Base-by-base conservation (phyloP, 1,139 yeast genomes). In the Geotrichum restrictum region DNA sequence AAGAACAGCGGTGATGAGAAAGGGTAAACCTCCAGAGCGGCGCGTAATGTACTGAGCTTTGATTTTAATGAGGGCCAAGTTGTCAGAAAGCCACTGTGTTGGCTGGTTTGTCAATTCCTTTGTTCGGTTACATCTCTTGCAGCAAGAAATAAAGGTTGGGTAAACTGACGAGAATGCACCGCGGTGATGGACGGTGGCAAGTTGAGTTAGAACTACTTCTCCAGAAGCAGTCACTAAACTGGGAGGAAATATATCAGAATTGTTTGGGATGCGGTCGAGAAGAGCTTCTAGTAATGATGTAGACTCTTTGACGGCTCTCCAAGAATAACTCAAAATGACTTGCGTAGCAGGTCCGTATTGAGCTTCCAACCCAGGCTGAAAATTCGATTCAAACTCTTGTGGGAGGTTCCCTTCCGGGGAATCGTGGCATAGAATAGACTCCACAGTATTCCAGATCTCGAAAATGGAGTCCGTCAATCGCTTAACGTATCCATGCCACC, bases 21-120 rank as follows among this genome's bases (percentile, higher is more conserved):
- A 84, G 1, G 98, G 98, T 21, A 93, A 68, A 0, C 98, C 97
- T 1, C 96, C 98, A 1, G 98, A 89, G 60, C 98, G 74, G 66
- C 98, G 77, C 0, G 95, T 86, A 50, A 91, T 84, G 50, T 77
- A 75, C 60, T 87, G 91, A 0, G 84, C 74, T 60, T 79, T 81
- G 1, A 74, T 71, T 57, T 77, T 77, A 36, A 89, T 75, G 29
- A 81, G 64, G 1, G 67, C 64, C 21, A 89, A 63, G 58, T 79
- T 83, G 10, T 73, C 70, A 18, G 73, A 63, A 3, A 88, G 67
- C 93, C 95, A 85, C 13, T 59, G 51, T 37, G 64, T 57, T 44
- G 91, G 79, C 50, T 71, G 74, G 0, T 60, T 59, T 4, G 70
- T 64, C 4, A 76, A 60, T 0, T 67, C 67, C 3, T 63, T 59